Percentiles rank a stretch among this genome's conserved stretches.
phyloP scores from a whole-genome alignment of 2,329 filamentous ascomycete genomes.

The Orbilia ellipsospora region DNA sequence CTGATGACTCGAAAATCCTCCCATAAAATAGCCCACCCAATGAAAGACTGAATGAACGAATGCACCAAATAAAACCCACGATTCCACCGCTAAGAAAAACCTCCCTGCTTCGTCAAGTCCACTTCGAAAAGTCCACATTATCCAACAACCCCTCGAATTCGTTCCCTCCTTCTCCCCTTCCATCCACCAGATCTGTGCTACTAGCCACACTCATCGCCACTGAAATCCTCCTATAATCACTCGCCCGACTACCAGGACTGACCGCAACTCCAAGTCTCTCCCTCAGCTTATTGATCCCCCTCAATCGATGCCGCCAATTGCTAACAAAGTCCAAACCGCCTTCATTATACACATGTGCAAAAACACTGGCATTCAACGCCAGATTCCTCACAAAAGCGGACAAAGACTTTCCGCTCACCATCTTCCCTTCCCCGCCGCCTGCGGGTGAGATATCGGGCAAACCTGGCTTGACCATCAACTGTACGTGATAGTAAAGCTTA shows the following conservation, averaged over 20 bases:
- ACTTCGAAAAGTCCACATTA: constrained; percentile 56
- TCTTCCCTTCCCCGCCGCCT: constrained; percentile 77
- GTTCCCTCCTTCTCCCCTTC: constrained; percentile 15
- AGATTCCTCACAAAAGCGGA: constrained; percentile 87
- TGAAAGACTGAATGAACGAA: constrained; percentile 42
- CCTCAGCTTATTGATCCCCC: constrained; percentile 83
- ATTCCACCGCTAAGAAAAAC: neutral
- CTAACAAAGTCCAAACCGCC: constrained; percentile 53
- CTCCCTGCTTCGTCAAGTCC: constrained; percentile 38
- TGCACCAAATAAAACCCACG: constrained; percentile 5
- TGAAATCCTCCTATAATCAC: constrained; percentile 56
- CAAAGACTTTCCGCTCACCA: constrained; percentile 83
- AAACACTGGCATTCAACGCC: constrained; percentile 92
- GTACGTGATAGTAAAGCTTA: constrained; percentile 82
- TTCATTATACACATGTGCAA: constrained; percentile 78
- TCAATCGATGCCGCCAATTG: constrained; percentile 86
- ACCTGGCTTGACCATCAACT: constrained; percentile 85
- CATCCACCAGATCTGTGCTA: constrained; percentile 34
- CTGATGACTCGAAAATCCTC: constrained; percentile 22
- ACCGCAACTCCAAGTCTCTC: constrained; percentile 68
- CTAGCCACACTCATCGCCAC: constrained; percentile 49
- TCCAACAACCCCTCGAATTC: constrained; percentile 54
- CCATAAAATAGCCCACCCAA: constrained; percentile 25
- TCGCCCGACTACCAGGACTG: constrained; percentile 46
- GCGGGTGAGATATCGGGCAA: constrained; percentile 94